These are phyloP conservation scores for Kalmusia sp. DNA, from an alignment of 2,329 filamentous ascomycete species.

Conservation along the genomic window DNA sequence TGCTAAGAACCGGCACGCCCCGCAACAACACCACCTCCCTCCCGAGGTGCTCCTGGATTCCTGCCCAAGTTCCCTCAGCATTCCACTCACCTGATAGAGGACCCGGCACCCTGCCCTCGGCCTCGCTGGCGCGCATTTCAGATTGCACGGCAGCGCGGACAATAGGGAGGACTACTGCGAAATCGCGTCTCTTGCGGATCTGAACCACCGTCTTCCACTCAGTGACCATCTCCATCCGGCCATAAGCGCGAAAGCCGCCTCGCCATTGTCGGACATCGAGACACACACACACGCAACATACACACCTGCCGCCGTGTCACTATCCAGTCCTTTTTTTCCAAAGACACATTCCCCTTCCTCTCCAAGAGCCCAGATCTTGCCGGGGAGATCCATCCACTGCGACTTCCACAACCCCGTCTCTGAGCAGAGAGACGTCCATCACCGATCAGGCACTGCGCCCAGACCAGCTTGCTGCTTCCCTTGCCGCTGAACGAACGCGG, in stretches of 20 bases:
- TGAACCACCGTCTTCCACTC: constrained; percentile 3
- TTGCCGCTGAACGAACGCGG: constrained; percentile 3
- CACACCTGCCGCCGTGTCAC: constrained; percentile 10
- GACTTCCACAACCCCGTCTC: constrained; percentile 8
- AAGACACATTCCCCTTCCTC: constrained; percentile 12
- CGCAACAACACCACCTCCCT: background rate
- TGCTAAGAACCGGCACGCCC: too few species aligned
- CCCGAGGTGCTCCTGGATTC: background rate
- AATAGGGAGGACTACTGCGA: background rate
- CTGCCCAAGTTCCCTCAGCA: background rate
- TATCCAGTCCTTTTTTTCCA: constrained; percentile 1
- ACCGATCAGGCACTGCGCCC: constrained; percentile 7
- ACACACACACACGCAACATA: too few species aligned
- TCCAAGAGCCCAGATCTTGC: constrained; percentile 6
- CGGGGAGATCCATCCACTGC: constrained; percentile 3
- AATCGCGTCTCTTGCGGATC: background rate
- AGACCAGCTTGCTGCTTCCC: constrained; percentile 3
- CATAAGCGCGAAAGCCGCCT: constrained; percentile 29
- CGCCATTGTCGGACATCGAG: constrained; percentile 23
- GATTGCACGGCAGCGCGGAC: background rate
- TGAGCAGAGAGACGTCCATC: constrained; percentile 11
- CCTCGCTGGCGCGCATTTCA: background rate
- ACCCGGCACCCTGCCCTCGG: background rate
- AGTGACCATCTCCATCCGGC: constrained; percentile 6
- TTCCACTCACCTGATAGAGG: background rate